phyloP scores from a whole-genome alignment of 1,139 yeast species.

The Pichia sp. region DNA sequence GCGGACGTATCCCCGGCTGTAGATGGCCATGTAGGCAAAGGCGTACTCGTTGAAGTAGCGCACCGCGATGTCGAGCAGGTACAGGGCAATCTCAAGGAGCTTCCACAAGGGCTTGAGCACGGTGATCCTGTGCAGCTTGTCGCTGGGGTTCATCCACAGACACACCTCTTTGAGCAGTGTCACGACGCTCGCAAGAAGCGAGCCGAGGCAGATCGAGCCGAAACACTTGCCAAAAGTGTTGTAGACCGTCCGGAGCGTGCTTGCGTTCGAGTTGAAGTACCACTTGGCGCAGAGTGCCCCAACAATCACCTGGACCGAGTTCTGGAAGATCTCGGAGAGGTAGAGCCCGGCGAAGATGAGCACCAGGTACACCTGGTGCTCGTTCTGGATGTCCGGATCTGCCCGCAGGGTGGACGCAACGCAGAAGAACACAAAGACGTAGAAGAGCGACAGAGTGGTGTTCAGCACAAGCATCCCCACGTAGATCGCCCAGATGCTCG shows the following conservation, averaged over 20 bases:
- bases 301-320: conserved; percentile 76
- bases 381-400: conserved; percentile 2
- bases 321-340: conserved; percentile 77
- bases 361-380: conserved; percentile 38
- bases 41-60: conserved; percentile 88
- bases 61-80: conserved; percentile 32
- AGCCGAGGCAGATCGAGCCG: conserved; percentile 88
- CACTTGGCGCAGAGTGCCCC: conserved; percentile 89
- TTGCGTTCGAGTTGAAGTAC: conserved; percentile 80
- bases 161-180: conserved; percentile 42
- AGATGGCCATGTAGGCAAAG: conserved; percentile 78
- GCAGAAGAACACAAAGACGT: conserved; percentile 65
- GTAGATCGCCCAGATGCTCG: conserved; percentile 61
- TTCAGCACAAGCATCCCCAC: conserved; percentile 62
- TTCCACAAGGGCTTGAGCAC: conserved; percentile 54
- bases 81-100: conserved; percentile 41
- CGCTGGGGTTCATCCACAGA: conserved; percentile 19
- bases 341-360: conserved; percentile 69
- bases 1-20: conserved; percentile 69
- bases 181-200: conserved; percentile 70
- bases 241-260: conserved; percentile 73
- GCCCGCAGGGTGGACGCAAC: conserved; percentile 65
- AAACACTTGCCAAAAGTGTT: conserved; percentile 81
- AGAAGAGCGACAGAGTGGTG: conserved; percentile 47
- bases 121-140: conserved; percentile 18